Percentiles rank a stretch among this genome's conserved stretches.
Evolutionary conservation across 2,329 filamentous ascomycete species (phyloP).

Genomic region (Thermothelomyces thermophilus): DNA sequence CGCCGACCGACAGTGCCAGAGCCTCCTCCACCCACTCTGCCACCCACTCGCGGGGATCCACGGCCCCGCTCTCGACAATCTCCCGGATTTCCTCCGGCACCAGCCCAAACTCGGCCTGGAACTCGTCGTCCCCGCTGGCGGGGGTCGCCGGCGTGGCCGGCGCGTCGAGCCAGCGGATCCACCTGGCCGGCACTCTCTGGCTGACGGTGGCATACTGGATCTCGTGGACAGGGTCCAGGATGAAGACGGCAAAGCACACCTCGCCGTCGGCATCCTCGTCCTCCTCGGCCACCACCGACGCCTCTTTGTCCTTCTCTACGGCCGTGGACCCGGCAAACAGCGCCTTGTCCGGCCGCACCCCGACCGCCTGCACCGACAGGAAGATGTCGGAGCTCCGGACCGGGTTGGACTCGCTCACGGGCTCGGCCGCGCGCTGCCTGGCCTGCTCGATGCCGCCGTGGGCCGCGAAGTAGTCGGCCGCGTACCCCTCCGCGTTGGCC

Average conservation of each 20-base stretch:
- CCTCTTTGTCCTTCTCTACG: conserved; percentile 48
- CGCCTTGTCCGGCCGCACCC: conserved; percentile 38
- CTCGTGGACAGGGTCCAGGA: conserved; percentile 83
- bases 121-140: conserved; percentile 43
- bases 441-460: conserved; percentile 75
- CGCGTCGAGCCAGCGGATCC: conserved; percentile 88
- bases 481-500: conserved; percentile 82
- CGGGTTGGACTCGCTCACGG: conserved; percentile 76
- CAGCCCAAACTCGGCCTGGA: conserved; percentile 26
- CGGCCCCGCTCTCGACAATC: conserved; percentile 66
- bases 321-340: conserved; percentile 59
- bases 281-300: conserved; percentile 45
- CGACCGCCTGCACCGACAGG: conserved; percentile 85
- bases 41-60: conserved; percentile 95
- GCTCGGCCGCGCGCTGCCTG: conserved; percentile 70
- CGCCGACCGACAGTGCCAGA: conserved; percentile 67
- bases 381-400: conserved; percentile 93
- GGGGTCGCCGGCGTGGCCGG: conserved; percentile 49
- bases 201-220: conserved; percentile 81
- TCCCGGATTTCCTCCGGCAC: conserved; percentile 80
- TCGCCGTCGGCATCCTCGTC: conserved; percentile 51
- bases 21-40: conserved; percentile 95
- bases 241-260: conserved; percentile 69
- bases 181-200: conserved; percentile 75
- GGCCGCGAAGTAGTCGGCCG: conserved; percentile 73